A percentile compares a stretch with the other conserved stretches of the same genome.
These are phyloP conservation scores for Alternaria sp. DNA, from an alignment of 2,329 filamentous ascomycete genomes.

Conservation along the genomic window DNA sequence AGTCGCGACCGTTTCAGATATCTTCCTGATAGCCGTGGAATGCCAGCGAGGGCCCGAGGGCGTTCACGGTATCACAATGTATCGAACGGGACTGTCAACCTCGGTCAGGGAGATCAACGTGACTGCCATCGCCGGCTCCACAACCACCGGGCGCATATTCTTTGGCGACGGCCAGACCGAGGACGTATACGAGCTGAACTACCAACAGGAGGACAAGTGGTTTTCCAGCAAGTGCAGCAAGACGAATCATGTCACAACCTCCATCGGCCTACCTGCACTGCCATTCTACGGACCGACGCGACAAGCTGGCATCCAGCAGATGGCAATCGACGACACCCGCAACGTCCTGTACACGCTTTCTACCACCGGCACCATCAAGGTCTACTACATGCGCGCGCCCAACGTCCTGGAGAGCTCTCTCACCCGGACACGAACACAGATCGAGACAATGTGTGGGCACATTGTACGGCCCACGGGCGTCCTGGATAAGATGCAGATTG, in stretches of 20 bases:
- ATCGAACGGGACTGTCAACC: conserved; percentile 86
- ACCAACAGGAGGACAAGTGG: conserved; percentile 97
- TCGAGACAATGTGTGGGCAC: conserved; percentile 79
- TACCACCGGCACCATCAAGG: conserved; percentile 84
- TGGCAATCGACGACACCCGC: conserved; percentile 87
- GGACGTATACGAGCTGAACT: conserved; percentile 92
- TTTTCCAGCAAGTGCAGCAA: conserved; percentile 88
- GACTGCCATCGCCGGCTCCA: conserved; percentile 78
- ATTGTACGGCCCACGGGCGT: conserved; percentile 79
- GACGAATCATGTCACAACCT: conserved; percentile 82
- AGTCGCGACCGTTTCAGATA: conserved; percentile 83
- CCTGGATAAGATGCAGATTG: conserved; percentile 72
- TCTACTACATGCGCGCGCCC: conserved; percentile 81
- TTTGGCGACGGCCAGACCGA: conserved; percentile 82
- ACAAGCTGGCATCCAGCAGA: conserved; percentile 74
- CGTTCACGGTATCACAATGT: conserved; percentile 77
- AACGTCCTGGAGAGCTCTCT: conserved; percentile 63
- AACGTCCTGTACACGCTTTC: conserved; percentile 92
- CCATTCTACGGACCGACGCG: conserved; percentile 38
- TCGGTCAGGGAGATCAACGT: conserved; percentile 79
- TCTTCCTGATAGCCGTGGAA: conserved; percentile 85
- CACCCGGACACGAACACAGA: conserved; percentile 61
- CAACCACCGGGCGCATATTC: conserved; percentile 86
- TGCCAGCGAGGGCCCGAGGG: conserved; percentile 70
- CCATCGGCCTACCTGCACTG: conserved; percentile 66